Evolutionary conservation across 345 rosid genomes (phyloP).

Genomic region (Eucalyptus erythrocorys): DNA sequence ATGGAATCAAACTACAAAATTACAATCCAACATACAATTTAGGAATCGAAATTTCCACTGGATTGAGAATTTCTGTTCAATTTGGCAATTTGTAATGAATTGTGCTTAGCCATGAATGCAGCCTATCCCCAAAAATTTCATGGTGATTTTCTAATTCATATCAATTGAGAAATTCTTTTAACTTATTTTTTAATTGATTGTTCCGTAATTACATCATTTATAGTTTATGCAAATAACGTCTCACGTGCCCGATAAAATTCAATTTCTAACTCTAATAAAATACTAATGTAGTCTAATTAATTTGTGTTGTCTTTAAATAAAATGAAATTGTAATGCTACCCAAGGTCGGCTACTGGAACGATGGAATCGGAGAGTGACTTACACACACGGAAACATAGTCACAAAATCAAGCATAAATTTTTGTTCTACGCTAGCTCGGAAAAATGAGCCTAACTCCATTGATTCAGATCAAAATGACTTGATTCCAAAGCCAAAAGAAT

Average conservation of each 20-base stretch:
- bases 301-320: neutral
- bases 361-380: too few relatives aligned
- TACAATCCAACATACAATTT: neutral
- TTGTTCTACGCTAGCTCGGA: rapidly evolving
- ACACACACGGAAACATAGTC: too few relatives aligned
- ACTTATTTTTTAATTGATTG: neutral
- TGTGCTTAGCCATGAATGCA: neutral
- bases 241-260: neutral
- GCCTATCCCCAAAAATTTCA: neutral
- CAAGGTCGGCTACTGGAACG: too few relatives aligned
- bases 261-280: neutral
- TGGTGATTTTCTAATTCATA: neutral
- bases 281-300: rapidly evolving
- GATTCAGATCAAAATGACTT: too few relatives aligned
- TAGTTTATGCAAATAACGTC: neutral
- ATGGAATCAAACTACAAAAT: neutral
- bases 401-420: too few relatives aligned
- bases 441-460: too few relatives aligned
- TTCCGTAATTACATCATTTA: neutral
- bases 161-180: neutral
- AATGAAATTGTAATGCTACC: neutral
- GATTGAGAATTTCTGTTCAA: neutral
- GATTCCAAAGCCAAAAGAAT: too few relatives aligned
- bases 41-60: rapidly evolving
- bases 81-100: neutral